Evolutionary conservation across 345 rosid species (phyloP).

Genomic region (Luvunga scandens): DNA sequence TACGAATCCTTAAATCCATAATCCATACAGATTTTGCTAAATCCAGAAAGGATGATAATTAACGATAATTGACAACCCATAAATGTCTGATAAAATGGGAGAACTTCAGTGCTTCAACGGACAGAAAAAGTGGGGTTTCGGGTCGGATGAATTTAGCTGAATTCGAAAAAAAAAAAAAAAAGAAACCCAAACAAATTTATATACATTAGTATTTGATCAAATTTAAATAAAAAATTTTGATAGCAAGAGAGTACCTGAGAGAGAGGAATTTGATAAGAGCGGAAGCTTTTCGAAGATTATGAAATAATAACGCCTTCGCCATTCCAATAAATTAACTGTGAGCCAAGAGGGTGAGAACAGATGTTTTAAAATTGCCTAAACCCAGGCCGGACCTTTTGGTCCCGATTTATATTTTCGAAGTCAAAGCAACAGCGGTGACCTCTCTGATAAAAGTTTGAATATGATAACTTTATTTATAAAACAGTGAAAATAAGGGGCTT

Average conservation of each 20-base stretch:
- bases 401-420: neutral
- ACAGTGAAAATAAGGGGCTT: no score
- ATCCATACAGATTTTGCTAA: neutral
- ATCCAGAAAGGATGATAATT: neutral
- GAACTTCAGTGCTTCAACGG: neutral
- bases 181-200: no score
- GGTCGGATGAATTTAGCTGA: neutral
- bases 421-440: no score
- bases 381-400: neutral
- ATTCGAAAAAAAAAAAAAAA: no score
- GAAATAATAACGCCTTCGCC: neutral
- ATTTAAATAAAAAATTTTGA: neutral
- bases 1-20: neutral
- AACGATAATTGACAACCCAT: neutral
- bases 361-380: no score
- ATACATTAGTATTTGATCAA: neutral
- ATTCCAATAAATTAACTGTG: neutral
- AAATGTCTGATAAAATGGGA: neutral
- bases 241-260: neutral
- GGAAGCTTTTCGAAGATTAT: conserved; percentile 10
- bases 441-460: no score
- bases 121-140: neutral
- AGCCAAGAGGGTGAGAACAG: neutral
- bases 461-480: no score
- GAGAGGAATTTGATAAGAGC: neutral